Evolutionary conservation across 495 filamentous ascomycete genomes (phyloP), one percentile per base, ranked within the genome.

Genomic region (Evernia prunastri): DNA sequence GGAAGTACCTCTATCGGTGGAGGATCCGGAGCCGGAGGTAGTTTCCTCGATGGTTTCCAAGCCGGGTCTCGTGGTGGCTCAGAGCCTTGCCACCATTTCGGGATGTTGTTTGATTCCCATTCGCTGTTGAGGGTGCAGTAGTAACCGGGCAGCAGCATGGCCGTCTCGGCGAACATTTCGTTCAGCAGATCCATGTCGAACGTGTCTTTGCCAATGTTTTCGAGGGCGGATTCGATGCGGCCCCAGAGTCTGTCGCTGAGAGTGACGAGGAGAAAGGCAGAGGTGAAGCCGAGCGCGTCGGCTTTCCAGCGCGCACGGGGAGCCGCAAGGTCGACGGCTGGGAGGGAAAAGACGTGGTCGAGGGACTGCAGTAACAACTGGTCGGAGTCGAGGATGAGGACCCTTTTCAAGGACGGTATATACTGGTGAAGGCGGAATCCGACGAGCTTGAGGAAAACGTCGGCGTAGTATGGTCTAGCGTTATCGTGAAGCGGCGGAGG

Each of bases 141-240:
- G n/a, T 70, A 61, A 7, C 75, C 75, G 10, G 75, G 74, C 12
- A 77, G 60, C 43, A 76, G 56, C 72, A 77, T 71, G 18, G 74
- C 63, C 47, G 70, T 67, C 31, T 73, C 67, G 27, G 23, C 59
- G n/a, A 77, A 66, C 59, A 77, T 60, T 36, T 68, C 40, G 58
- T 77, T 77, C 36, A 76, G 33, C 10, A 77, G 62, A 56, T 77
- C 75, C 75, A 77, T 77, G 57, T 77, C 75, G 60, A 76, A 77
- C 49, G 70, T 69, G 54, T 68, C 56, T 20, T 18, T 37, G 11
- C 39, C n/a, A 17, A 77, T 66, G 9, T 31, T 61, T 12, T 59
- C 43, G n/a, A 77, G 56, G 13, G 61, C 72, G 11, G 56, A 25
- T 31, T 71, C 57, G 33, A 77, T 67, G 10, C 63, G 67, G 20